Conservation (phyloP, 306 rosid genomes). For the Boehmeria nivea region DNA sequence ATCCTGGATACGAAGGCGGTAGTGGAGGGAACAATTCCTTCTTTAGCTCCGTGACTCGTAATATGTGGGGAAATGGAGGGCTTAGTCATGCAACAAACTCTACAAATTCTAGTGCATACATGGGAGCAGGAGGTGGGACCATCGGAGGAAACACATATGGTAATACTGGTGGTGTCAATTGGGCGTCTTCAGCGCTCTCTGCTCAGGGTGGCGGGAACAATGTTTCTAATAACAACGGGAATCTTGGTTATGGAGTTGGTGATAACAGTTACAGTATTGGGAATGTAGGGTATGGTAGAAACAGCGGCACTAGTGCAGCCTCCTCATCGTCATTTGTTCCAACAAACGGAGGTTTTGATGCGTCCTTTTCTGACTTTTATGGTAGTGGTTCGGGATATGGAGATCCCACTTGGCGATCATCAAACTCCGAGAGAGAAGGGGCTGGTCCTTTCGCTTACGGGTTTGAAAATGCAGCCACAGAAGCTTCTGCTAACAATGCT, state of each 20-base stretch:
- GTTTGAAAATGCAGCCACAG: constrained; percentile 68
- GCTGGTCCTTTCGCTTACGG: constrained; percentile 83
- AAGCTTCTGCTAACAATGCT: constrained; percentile 70
- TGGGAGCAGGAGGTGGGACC: constrained; percentile 71
- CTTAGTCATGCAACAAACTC: constrained; percentile 56
- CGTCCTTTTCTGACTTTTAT: constrained; percentile 63
- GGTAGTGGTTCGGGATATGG: constrained; percentile 58
- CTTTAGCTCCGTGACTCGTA: constrained; percentile 66
- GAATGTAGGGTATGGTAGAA: constrained; percentile 76
- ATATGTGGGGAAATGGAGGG: constrained; percentile 76
- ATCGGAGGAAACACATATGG: constrained; percentile 62
- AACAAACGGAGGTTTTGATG: constrained; percentile 81
- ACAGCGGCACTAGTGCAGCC: constrained; percentile 45
- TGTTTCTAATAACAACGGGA: constrained; percentile 52
- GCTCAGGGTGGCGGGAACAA: constrained; percentile 60
- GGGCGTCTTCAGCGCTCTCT: constrained; percentile 63
- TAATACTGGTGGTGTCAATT: constrained; percentile 76
- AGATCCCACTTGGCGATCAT: constrained; percentile 86
- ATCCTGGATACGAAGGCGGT: constrained; percentile 62
- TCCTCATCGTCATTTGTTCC: constrained; percentile 66
- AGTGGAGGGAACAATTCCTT: constrained; percentile 73
- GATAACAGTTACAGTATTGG: constrained; percentile 67
- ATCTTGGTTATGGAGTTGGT: constrained; percentile 63
- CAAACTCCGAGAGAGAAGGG: constrained; percentile 72
- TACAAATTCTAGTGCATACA: constrained; percentile 52